Conservation (phyloP, 2,329 filamentous ascomycete species). For the Lomentospora prolificans region DNA sequence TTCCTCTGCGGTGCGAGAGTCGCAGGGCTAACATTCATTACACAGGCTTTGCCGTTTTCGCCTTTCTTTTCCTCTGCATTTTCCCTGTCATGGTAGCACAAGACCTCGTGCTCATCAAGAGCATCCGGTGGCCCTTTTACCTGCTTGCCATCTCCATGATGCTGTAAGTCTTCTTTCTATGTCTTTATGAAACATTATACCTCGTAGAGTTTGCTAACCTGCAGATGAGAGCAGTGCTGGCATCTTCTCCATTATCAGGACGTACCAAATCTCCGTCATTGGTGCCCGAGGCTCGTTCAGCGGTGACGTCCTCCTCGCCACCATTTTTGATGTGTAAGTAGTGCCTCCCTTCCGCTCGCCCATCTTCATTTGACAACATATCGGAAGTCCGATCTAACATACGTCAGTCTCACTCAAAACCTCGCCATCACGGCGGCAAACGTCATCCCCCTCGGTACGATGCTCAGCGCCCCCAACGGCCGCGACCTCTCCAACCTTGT, state of each 20-base stretch:
- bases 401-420: conserved; percentile 25
- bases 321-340: conserved; percentile 23
- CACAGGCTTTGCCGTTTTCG: conserved; percentile 21
- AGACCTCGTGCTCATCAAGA: conserved; percentile 18
- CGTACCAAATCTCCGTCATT: conserved; percentile 23
- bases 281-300: conserved; percentile 18
- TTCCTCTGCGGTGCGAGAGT: neutral
- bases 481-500: conserved; percentile 14
- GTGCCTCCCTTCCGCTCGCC: no score
- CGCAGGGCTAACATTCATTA: neutral
- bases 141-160: conserved; percentile 15
- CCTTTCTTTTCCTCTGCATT: conserved; percentile 25
- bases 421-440: conserved; percentile 27
- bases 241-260: conserved; percentile 22
- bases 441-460: conserved; percentile 22
- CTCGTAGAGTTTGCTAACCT: neutral
- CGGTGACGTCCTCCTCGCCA: conserved; percentile 20
- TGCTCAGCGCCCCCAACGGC: conserved; percentile 14
- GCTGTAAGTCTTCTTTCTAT: neutral
- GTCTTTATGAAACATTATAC: neutral
- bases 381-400: neutral
- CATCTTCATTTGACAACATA: no score
- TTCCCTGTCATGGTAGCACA: conserved; percentile 23
- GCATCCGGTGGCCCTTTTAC: conserved; percentile 25
- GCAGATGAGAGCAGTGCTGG: conserved; percentile 16